These are phyloP conservation scores for Skeletonema potamos DNA, from an alignment of 108 stramenopile species.

Conservation along the genomic window DNA sequence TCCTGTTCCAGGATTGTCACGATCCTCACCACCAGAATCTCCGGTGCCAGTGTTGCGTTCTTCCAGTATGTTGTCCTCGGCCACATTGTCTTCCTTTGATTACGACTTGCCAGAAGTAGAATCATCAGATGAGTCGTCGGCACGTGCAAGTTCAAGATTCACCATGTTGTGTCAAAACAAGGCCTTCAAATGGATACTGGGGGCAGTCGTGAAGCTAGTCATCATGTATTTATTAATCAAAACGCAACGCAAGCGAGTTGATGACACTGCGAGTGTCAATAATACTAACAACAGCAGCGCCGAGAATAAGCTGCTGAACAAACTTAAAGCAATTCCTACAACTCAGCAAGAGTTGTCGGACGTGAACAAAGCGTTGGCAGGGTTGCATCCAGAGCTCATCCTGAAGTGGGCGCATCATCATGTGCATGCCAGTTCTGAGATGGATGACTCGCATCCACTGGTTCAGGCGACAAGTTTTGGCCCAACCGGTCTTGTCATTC, in stretches of 20 bases:
- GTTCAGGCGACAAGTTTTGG: constrained; percentile 52
- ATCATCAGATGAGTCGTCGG: neutral
- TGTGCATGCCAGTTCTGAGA: neutral
- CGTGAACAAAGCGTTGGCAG: constrained; percentile 5
- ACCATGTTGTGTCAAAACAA: neutral
- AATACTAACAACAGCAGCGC: neutral
- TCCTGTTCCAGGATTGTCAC: neutral
- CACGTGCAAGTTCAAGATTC: neutral
- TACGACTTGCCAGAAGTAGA: neutral
- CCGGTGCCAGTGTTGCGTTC: neutral
- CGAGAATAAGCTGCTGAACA: neutral
- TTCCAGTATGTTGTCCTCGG: neutral
- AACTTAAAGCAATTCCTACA: constrained; percentile 16
- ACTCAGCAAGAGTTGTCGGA: neutral
- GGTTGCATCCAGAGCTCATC: constrained; percentile 14
- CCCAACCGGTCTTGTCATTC: constrained; percentile 46
- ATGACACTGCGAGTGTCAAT: too few species aligned
- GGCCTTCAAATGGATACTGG: neutral
- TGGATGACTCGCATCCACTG: constrained; percentile 12
- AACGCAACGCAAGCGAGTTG: neutral
- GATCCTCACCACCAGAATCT: neutral
- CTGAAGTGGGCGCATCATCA: constrained; percentile 27
- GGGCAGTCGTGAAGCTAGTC: neutral
- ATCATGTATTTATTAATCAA: neutral
- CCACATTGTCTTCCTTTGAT: neutral